Evolutionary conservation across 805 yeast genomes (phyloP), one percentile per base, ranked within the genome.

Genomic region (Wickerhamomyces chambardii): DNA sequence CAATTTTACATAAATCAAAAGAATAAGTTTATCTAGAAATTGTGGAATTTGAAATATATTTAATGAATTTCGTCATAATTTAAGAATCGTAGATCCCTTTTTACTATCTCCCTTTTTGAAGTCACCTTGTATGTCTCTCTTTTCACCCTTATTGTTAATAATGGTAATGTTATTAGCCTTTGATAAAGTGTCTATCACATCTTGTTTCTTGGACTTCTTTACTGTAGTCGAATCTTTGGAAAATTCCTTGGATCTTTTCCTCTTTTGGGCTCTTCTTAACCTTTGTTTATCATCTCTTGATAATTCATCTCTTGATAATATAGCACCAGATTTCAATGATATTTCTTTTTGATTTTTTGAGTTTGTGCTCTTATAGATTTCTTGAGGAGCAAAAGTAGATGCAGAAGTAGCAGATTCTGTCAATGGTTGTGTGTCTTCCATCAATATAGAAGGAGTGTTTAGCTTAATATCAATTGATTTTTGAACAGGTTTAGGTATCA

Each of bases 361-460:
- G 51, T 44, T 70, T 42, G 59, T 64, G 7, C 66, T 55, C 53
- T 68, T 74, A 59, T 80, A 92, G 8, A 92, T 68, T 60, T 90
- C 98, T 63, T 90, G 98, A 28, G 98, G 98, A 3, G 98, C 98
- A 48, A 92, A 68, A 33, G 83, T 73, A 12, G 79, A 64, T 17
- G 79, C 84, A 25, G 73, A 63, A 14, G 27, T 12, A 8, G 27
- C 7, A 2, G 92, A 75, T 62, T 84, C 68, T 27, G 87, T 78
- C 38, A 85, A 67, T 33, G 98, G 98, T 61, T 87, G 97, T 2
- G 96, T 92, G 52, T 92, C 97, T 61, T 90, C 98, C 95, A 90
- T 84, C 2, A 80, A 53, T 33, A 92, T 80, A 2, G 95, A 72
- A 5, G 95, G 79, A 0, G 84, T 69, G 37, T 89, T 82, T 28